Evolutionary conservation across 1,284 basidiomycete genomes (phyloP), one percentile per base, ranked within the genome.

Genomic region (Apiotrichum domesticum): DNA sequence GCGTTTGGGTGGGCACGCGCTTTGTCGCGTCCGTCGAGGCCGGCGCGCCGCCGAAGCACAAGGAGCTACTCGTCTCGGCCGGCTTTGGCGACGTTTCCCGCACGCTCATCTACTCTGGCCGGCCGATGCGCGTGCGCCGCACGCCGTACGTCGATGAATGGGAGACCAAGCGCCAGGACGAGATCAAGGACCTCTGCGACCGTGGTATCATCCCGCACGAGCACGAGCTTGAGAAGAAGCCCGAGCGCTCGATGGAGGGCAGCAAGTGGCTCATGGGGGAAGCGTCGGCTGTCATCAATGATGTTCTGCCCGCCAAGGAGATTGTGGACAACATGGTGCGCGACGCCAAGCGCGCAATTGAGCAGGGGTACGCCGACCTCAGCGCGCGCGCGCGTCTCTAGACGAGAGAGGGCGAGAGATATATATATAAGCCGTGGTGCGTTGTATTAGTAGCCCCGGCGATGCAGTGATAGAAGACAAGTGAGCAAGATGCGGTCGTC

Each of bases 1-100:
- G 83, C 79, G 78, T 92, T 74, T 92, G 90, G 90, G 88, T 92
- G 53, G 91, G 91, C 40, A 90, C 88, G 2, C 83, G 92, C 42
- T 96, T 96, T 70, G 89, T 96, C 35, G 92, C 91, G 13, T 62
- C 60, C 11, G 46, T 46, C n/a, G 60, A 62, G 56, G 60, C 60
- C 21, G 60, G 60, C 15, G 60, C 60, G 10, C 57, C 60, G 32
- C 43, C 46, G 33, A 58, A 58, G 57, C 60, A 62, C 57, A 62
- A 62, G 60, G 55, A 62, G 60, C 60, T 62, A 35, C 41, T 78
- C 57, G 51, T 75, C 29, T 58, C 66, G 7, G 77, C 77, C 9
- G 74, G 67, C 53, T 69, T 70, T 51, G 74, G 71, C n/a, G 74
- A 76, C 59, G 63, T 71, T 53, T 88, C 89, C 70, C 85, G 84